Evolutionary conservation across 441 rosid genomes (phyloP).

Genomic region (Pelargonium australe): DNA sequence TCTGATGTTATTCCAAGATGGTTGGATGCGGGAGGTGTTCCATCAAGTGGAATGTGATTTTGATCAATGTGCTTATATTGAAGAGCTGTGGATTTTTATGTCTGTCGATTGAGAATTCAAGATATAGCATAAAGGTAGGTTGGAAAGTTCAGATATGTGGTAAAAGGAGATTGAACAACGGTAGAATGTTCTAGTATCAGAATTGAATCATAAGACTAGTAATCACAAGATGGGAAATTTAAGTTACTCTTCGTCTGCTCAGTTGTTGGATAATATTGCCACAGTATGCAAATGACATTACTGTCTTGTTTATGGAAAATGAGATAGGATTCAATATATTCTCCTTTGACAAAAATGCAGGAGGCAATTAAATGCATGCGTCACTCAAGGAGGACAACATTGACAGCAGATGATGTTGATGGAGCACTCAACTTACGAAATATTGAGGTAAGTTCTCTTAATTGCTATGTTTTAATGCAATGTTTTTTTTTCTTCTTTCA

Average conservation of each 20-base stretch:
- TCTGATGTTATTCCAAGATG: background rate
- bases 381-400: slow-evolving; percentile 67
- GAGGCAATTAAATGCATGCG: slow-evolving; percentile 95
- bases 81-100: too few species aligned
- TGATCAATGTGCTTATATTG: too few species aligned
- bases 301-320: background rate
- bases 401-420: slow-evolving; percentile 75
- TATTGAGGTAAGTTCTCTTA: slow-evolving; percentile 48
- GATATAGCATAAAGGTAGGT: background rate
- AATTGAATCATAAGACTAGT: background rate
- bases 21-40: background rate
- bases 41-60: too few species aligned
- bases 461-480: too few species aligned
- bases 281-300: background rate
- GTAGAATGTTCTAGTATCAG: background rate
- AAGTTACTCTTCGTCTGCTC: background rate
- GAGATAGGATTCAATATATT: slow-evolving; percentile 11
- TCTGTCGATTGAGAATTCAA: too few species aligned
- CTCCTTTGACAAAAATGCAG: slow-evolving; percentile 28
- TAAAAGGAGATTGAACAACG: background rate
- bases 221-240: background rate
- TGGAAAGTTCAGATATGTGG: background rate
- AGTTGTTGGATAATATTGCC: background rate
- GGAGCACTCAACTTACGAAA: slow-evolving; percentile 73
- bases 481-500: too few species aligned